phyloP scores from a whole-genome alignment of 306 rosid species.

The Trifolium pratense region DNA sequence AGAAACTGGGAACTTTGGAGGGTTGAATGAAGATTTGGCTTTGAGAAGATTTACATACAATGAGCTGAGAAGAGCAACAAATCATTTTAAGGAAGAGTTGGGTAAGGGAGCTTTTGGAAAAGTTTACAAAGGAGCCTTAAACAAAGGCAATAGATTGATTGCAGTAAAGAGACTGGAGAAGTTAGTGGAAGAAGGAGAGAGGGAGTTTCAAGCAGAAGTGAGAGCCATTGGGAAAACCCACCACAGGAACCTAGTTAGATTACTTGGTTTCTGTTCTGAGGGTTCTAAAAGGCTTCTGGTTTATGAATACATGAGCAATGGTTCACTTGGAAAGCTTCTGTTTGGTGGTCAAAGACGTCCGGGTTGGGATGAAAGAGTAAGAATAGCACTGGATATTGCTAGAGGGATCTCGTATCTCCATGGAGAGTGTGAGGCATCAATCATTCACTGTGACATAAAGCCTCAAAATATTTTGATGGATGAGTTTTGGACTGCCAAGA shows the following conservation, averaged over 20 bases:
- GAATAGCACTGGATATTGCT: constrained; percentile 49
- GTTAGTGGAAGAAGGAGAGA: constrained; percentile 50
- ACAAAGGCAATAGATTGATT: constrained; percentile 35
- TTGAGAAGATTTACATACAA: constrained; percentile 44
- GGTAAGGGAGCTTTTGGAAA: constrained; percentile 51
- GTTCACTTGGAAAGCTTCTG: constrained; percentile 51
- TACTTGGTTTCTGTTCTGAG: constrained; percentile 46
- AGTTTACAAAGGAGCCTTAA: constrained; percentile 44
- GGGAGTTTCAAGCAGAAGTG: constrained; percentile 51
- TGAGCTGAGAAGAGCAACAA: constrained; percentile 46
- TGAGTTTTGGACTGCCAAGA: constrained; percentile 48
- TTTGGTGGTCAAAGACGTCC: constrained; percentile 37
- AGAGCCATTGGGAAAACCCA: constrained; percentile 47
- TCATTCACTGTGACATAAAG: constrained; percentile 52
- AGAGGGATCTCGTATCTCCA: constrained; percentile 51
- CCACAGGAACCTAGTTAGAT: constrained; percentile 49
- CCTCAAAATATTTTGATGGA: constrained; percentile 56
- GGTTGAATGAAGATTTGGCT: constrained; percentile 40
- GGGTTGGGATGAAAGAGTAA: constrained; percentile 47
- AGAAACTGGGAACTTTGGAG: constrained; percentile 40
- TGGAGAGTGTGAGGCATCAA: constrained; percentile 47
- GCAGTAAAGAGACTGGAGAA: constrained; percentile 51
- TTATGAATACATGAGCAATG: constrained; percentile 53
- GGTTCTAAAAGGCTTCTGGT: constrained; percentile 53
- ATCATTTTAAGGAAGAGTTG: constrained; percentile 42